These are phyloP conservation scores for Cyclocybe cylindracea DNA, from an alignment of 768 basidiomycete genomes.

Conservation along the genomic window DNA sequence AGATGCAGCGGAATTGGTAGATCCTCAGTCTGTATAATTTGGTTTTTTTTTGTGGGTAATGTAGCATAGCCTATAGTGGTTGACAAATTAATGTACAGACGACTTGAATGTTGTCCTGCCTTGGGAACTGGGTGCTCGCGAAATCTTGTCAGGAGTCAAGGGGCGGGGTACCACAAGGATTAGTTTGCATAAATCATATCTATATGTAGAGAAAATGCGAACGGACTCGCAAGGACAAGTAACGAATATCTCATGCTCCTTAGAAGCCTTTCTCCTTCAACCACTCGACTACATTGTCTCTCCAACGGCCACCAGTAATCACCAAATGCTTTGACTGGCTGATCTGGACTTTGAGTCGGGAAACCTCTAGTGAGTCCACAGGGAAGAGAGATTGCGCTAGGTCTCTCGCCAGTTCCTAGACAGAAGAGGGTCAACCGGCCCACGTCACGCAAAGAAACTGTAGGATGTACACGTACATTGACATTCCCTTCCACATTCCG, in stretches of 20 bases:
- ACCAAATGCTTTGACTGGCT: conserved; percentile 52
- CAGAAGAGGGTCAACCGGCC: background rate
- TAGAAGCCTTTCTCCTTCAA: conserved; percentile 67
- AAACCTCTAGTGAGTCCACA: conserved; percentile 43
- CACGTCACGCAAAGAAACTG: background rate
- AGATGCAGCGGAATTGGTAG: conserved; percentile 31
- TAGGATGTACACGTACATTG: conserved; percentile 35
- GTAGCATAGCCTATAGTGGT: background rate
- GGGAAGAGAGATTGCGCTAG: conserved; percentile 53
- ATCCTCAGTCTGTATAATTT: conserved; percentile 3
- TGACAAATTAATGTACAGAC: background rate
- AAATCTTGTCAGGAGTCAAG: too few relatives aligned
- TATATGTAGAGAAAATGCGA: background rate
- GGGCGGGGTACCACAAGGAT: too few relatives aligned
- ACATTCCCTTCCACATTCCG: conserved; percentile 69
- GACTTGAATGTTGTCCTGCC: too few relatives aligned
- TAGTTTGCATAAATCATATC: too few relatives aligned
- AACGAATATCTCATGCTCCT: background rate
- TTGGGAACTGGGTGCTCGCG: too few relatives aligned
- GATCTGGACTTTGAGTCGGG: conserved; percentile 49
- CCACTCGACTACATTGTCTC: conserved; percentile 61
- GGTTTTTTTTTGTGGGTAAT: background rate
- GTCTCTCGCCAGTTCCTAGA: conserved; percentile 61
- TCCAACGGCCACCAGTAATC: conserved; percentile 66
- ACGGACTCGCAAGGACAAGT: background rate